Percentiles rank a stretch among this genome's conserved stretches.
These are phyloP conservation scores for Oryza australiensis DNA, from an alignment of 176 grass and related monocot species.

Conservation along the genomic window DNA sequence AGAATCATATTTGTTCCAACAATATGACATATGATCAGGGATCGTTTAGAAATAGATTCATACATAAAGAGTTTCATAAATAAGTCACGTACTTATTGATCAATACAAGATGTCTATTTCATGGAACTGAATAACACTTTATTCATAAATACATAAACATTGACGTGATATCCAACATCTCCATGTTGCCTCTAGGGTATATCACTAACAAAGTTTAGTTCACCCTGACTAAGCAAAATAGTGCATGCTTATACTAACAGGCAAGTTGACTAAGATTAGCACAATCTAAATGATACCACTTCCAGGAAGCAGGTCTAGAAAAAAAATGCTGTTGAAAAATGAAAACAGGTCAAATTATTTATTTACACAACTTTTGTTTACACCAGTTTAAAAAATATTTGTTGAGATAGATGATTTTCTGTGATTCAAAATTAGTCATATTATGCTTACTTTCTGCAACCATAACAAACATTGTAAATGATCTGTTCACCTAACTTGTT, in stretches of 20 bases:
- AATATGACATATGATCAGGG: too few relatives aligned
- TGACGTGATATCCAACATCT: too few relatives aligned
- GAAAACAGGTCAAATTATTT: neutral
- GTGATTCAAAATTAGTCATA: neutral
- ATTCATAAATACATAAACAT: too few relatives aligned
- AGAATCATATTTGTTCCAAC: too few relatives aligned
- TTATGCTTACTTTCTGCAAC: neutral
- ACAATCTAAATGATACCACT: neutral
- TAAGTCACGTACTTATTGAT: too few relatives aligned
- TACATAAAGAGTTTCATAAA: too few relatives aligned
- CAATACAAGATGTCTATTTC: too few relatives aligned
- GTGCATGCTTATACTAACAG: neutral
- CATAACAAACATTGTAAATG: constrained; percentile 16
- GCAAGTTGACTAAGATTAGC: neutral
- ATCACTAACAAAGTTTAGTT: constrained; percentile 35
- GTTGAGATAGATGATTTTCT: constrained; percentile 2
- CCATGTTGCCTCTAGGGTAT: too few relatives aligned
- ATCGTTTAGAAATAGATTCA: too few relatives aligned
- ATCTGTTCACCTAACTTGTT: neutral
- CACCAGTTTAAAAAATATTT: neutral
- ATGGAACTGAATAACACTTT: too few relatives aligned
- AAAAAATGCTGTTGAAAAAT: neutral
- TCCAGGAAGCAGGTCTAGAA: neutral
- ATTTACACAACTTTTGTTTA: neutral
- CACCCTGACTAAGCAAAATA: constrained; percentile 17